These are phyloP conservation scores for Globisporangium paroecandrum DNA, from an alignment of 352 stramenopile species.

Conservation along the genomic window DNA sequence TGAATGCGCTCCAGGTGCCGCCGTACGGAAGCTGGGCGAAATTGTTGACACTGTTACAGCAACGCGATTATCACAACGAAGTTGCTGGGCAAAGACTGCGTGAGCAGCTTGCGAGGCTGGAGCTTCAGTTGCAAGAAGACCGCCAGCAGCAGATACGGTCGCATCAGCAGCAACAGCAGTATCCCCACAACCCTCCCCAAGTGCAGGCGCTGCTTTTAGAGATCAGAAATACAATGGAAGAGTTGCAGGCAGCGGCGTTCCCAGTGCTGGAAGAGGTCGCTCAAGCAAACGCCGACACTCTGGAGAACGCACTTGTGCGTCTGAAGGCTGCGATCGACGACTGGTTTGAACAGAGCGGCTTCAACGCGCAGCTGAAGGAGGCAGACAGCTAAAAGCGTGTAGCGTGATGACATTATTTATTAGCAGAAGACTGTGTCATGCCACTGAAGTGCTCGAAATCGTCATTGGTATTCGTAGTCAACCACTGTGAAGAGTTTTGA, in stretches of 20 bases:
- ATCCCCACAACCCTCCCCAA: not conserved
- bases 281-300: constrained; percentile 24
- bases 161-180: not conserved
- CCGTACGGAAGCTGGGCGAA: constrained; percentile 25
- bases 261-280: constrained; percentile 28
- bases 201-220: constrained; percentile 15
- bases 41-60: constrained; percentile 19
- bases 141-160: constrained; percentile 12
- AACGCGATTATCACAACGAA: not conserved
- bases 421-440: no score
- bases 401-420: no score
- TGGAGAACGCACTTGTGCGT: constrained; percentile 18
- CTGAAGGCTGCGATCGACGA: constrained; percentile 25
- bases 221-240: constrained; percentile 15
- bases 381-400: not conserved
- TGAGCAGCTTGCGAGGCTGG: constrained; percentile 15
- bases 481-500: no score
- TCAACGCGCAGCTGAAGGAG: constrained; percentile 16
- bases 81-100: not conserved
- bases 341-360: constrained; percentile 35
- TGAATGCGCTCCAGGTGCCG: constrained; percentile 17
- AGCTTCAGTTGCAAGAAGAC: constrained; percentile 23
- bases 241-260: constrained; percentile 18
- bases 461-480: no score
- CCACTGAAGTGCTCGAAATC: no score